Percentiles rank a stretch among this genome's conserved stretches.
Evolutionary conservation across 495 filamentous ascomycete species (phyloP).

Genomic region (Aspergillus homomorphus): DNA sequence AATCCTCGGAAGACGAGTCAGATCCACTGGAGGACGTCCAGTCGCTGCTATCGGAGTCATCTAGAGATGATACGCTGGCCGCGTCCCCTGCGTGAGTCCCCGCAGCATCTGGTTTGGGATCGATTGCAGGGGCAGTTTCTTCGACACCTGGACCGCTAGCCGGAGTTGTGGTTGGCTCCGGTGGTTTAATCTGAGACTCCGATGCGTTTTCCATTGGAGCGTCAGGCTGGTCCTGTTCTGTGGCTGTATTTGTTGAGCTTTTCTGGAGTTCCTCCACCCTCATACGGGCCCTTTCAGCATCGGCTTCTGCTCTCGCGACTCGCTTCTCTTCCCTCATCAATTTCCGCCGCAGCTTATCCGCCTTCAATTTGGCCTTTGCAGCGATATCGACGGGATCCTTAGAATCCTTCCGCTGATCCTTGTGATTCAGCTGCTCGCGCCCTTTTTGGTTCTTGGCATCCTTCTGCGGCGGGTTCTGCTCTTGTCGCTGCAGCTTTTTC

Average conservation of each 20-base stretch:
- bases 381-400: slow-evolving; percentile 35
- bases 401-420: slow-evolving; percentile 26
- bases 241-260: slow-evolving; percentile 10
- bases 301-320: slow-evolving; percentile 47
- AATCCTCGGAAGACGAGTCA: slow-evolving; percentile 31
- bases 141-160: not conserved
- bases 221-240: slow-evolving; percentile 3
- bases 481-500: slow-evolving; percentile 27
- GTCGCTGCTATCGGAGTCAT: slow-evolving; percentile 29
- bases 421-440: slow-evolving; percentile 22
- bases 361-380: slow-evolving; percentile 45
- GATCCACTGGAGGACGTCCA: slow-evolving; percentile 41
- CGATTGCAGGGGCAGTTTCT: not conserved
- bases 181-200: not conserved
- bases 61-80: slow-evolving; percentile 7
- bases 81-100: slow-evolving; percentile 19
- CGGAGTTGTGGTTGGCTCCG: not conserved
- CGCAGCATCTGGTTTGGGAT: not conserved
- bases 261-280: slow-evolving; percentile 36
- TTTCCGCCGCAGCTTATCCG: slow-evolving; percentile 47
- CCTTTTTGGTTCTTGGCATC: slow-evolving; percentile 27
- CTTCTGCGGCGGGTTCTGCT: slow-evolving; percentile 30
- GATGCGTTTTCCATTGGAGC: not conserved
- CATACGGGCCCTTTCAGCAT: slow-evolving; percentile 41
- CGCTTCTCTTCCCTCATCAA: slow-evolving; percentile 48